These are phyloP conservation scores for Candida schatavii DNA, from an alignment of 805 yeast genomes.

Conservation along the genomic window DNA sequence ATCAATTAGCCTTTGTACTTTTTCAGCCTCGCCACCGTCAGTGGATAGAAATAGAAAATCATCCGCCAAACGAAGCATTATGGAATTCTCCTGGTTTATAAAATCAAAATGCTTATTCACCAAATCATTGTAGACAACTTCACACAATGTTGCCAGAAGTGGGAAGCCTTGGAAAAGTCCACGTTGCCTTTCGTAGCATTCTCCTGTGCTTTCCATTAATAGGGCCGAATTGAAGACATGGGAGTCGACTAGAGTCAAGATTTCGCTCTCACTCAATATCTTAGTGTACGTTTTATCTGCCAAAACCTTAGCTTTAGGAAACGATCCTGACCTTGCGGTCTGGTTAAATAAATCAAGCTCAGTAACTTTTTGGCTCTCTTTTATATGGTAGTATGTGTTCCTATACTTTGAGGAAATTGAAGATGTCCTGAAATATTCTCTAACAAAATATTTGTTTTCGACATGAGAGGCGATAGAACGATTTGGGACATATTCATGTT, in stretches of 20 bases:
- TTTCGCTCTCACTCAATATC: conserved; percentile 39
- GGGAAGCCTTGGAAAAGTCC: conserved; percentile 89
- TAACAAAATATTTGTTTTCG: conserved; percentile 17
- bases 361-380: conserved; percentile 8
- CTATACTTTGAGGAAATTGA: neutral
- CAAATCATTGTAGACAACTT: conserved; percentile 64
- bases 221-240: conserved; percentile 56
- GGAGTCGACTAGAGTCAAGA: conserved; percentile 43
- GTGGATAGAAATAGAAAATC: conserved; percentile 76
- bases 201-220: conserved; percentile 27
- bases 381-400: neutral
- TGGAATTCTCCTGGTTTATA: conserved; percentile 12
- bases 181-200: conserved; percentile 39
- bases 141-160: conserved; percentile 72
- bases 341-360: neutral
- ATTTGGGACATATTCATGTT: no score
- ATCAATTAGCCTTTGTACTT: conserved; percentile 15
- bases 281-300: conserved; percentile 24
- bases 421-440: conserved; percentile 13
- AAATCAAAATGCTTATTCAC: conserved; percentile 36
- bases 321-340: conserved; percentile 10
- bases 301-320: conserved; percentile 12
- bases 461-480: no score
- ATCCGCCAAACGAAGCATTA: conserved; percentile 70
- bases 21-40: conserved; percentile 17